Evolutionary conservation across 345 rosid species (phyloP), one percentile per base, ranked within the genome.

Genomic region (Gossypium rotundifolium): DNA sequence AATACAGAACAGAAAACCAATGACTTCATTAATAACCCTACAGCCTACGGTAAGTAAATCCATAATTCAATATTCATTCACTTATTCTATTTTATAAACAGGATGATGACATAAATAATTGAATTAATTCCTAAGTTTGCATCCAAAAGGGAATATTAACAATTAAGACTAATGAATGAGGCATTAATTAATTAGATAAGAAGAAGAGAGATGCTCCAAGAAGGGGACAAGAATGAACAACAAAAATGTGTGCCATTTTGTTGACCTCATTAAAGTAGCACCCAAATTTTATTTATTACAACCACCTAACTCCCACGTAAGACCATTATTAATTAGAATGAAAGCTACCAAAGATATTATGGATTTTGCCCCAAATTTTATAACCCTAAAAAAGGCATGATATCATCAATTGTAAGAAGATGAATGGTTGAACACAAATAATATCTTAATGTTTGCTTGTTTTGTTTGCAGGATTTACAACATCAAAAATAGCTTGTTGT

Each of bases 401-500:
- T 33, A 33, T 33, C 40, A 33, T 33, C 1, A 33, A 4, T 33
- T 33, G 40, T 5, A 33, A 5, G 7, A 33, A 1, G 40, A 33
- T 33, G 40, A 33, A 33, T 33, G 40, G 40, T 33, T 33, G 7
- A 33, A 33, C 7, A 33, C 7, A 0, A 33, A 5, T 5, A 33
- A 33, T 17, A 18, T 20, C 25, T 18, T 55, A 55, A 9, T 18
- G 27, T 9, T 9, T 12, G 11, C 12, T 57, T 14, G 0, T 44
- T 3, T 73, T 40, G 3, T 62, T 2, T 55, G 77, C 85, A 94
- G 97, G 98, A 72, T 94, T 92, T 79, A 74, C 46, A 11, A 88
- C 93, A 48, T 85, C 98, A 1, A 85, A 89, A 76, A 54, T 86
- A 23, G 98, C 98, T 13, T 94, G 98, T 46, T 94, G 98, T 40